Evolutionary conservation across 768 basidiomycete genomes (phyloP), one percentile per base, ranked within the genome.

Genomic region (Lactifluus pinguis): DNA sequence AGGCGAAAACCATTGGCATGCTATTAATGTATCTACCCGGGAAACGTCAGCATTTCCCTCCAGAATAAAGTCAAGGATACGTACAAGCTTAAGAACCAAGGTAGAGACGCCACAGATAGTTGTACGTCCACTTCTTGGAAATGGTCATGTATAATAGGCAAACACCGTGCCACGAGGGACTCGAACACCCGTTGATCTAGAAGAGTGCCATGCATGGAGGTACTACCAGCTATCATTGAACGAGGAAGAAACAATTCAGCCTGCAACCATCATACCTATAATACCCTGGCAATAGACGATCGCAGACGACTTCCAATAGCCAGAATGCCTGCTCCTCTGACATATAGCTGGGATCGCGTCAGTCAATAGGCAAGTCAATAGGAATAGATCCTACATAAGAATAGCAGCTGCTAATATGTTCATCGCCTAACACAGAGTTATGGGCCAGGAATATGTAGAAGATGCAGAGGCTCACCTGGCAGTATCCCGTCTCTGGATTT

Each of bases 161-260:
- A 78, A 75, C 89, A 91, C 56, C 85, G 83, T 57, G 87, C 81
- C 7, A 98, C 95, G 36, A 99, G 80, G 6, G 94, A 85, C 71
- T 99, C 97, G 63, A 99, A 99, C 0, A 99, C 97, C 19, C 94
- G 83, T 72, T 99, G 97, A 70, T 99, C 97, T n/a, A 99, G 83
- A 11, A 99, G 80, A 0, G 97, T 99, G 14, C 97, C 97, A 68
- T 98, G 93, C 97, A 99, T 99, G 0, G 95, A 95, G 2, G 93
- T 92, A 48, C 60, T 61, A 25, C 52, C 15, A 38, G 65, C 93
- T 95, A 66, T 30, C 30, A 14, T 53, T 54, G 48, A 59, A 34
- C 34, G 15, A n/a, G 67, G 64, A 57, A 59, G 36, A 55, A 25
- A 25, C 32, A 21, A 49, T 25, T 41, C 49, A 25, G n/a, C 42